phyloP scores from a whole-genome alignment of 371 early-diverging fungal species.

The Apophysomyces trapeziformis region DNA sequence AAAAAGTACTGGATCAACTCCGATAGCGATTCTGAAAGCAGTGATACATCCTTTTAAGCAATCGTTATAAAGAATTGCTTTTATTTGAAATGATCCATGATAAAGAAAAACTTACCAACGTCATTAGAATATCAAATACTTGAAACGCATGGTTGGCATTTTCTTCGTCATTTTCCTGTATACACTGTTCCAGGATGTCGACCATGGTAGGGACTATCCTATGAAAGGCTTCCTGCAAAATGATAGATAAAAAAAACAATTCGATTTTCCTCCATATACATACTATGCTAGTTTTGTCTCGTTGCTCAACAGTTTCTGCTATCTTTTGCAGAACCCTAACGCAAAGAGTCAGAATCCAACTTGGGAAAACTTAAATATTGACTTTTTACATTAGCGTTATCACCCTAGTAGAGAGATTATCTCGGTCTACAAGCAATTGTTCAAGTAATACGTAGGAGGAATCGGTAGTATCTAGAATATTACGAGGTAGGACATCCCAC shows the following conservation, averaged over 20 bases:
- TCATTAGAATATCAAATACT: slow-evolving; percentile 79
- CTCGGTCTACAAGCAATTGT: slow-evolving; percentile 68
- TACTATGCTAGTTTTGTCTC: slow-evolving; percentile 67
- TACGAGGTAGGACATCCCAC: slow-evolving; percentile 82
- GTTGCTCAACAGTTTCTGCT: slow-evolving; percentile 80
- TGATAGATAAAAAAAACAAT: background rate
- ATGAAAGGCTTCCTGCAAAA: slow-evolving; percentile 16
- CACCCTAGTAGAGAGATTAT: slow-evolving; percentile 60
- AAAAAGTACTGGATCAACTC: slow-evolving; percentile 79
- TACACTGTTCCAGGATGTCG: slow-evolving; percentile 74
- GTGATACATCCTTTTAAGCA: slow-evolving; percentile 65
- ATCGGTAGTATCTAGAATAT: slow-evolving; percentile 62
- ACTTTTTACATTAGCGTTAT: slow-evolving; percentile 67
- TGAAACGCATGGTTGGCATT: slow-evolving; percentile 80
- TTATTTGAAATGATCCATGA: background rate
- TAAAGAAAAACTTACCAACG: slow-evolving; percentile 47
- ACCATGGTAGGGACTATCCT: slow-evolving; percentile 83
- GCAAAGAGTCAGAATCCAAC: background rate
- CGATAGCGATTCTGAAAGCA: slow-evolving; percentile 74
- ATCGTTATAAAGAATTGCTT: background rate
- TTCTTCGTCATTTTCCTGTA: slow-evolving; percentile 74
- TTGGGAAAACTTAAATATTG: background rate
- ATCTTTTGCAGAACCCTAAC: slow-evolving; percentile 76
- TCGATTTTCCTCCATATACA: slow-evolving; percentile 14
- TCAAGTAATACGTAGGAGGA: slow-evolving; percentile 75